Base-by-base conservation (phyloP, 768 basidiomycete species). In the Amanita rubescens region DNA sequence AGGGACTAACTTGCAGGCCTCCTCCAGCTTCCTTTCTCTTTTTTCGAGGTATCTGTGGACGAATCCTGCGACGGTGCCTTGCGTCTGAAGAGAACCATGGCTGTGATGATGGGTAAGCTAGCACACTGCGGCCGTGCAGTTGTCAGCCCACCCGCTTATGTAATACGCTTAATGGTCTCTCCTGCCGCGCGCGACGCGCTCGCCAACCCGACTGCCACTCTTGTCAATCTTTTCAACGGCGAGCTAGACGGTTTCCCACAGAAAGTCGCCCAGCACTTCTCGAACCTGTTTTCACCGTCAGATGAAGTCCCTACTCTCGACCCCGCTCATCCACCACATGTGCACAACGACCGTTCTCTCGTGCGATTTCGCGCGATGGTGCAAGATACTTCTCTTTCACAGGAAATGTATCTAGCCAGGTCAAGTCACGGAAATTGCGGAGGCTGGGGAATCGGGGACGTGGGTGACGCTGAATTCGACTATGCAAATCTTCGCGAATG, bases 21-120 rank as follows among this genome's bases (percentile, higher is more conserved):
- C 59, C 80, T 77, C 91, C 90, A 93, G 62, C 78, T 84, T 50
- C 85, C 85, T 75, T 93, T 94, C 61, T 90, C 86, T 72, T 87
- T 90, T 71, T 84, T 85, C 46, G 73, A 71, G 50, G 81, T 80
- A 20, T 72, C 67, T 47, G 71, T 70, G 61, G 78, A 76, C 48
- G 69, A 64, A 54, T 68, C 68, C 30, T 57, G 59, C 11, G 42
- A 32, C 5, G 43, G 24, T 64, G 74, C 75, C 65, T 75, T 82
- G 62, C 82, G 74, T 57, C 66, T 82, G 71, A 84, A 83, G 35
- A 84, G 71, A 49, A 72, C 75, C 82, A 84, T 82, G 41, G 60
- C 52, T 59, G 62, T 43, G 35, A n/a, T n/a, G 56, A 57, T 50
- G 17, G 25, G 25, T 14, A 37, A n/a, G n/a, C 43, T 27, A 22